Evolutionary conservation across 2,329 filamentous ascomycete genomes (phyloP), one percentile per base, ranked within the genome.

Genomic region (Blumeria hordei): DNA sequence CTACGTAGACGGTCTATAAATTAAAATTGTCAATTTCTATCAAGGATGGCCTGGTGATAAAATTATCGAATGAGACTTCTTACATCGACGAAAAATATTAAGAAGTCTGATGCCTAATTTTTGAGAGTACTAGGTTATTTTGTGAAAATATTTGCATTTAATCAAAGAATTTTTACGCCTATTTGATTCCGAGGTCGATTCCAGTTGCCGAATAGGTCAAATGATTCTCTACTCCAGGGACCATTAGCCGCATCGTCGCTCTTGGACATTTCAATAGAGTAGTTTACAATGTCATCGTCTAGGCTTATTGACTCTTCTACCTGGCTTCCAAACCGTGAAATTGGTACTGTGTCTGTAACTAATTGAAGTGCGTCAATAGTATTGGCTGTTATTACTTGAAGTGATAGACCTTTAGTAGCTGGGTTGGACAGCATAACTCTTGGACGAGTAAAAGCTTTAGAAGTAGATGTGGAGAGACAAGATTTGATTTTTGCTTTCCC

Each of bases 211-310:
- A 68, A 64, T n/a, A 68, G 58, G 59, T 68, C 66, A 54, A 64
- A 64, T 4, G 65, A 61, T 57, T 67, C 65, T 37, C 63, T 60
- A 58, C 65, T 67, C 66, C 66, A 68, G 5, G 66, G 62, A 1
- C 65, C 65, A 9, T 37, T 54, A 33, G 32, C 8, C 12, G 54
- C 21, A 6, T 32, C 54, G 49, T 55, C 54, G 45, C 45, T 49
- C 10, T 36, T 10, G 10, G 43, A 34, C 7, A 16, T 39, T 41
- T 35, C 34, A 2, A n/a, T 21, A 45, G 50, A 32, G 34, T 39
- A 43, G 51, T 41, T 45, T 47, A 44, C 54, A 50, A 37, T 37
- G 44, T 44, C 5, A 28, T 56, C 41, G 12, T 28, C 11, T 28
- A 55, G 44, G 35, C 39, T 41, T 6, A 53, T 11, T 21, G 18